Evolutionary conservation across 2,329 filamentous ascomycete species (phyloP), one percentile per base, ranked within the genome.

Genomic region (Calonectria pauciramosa): DNA sequence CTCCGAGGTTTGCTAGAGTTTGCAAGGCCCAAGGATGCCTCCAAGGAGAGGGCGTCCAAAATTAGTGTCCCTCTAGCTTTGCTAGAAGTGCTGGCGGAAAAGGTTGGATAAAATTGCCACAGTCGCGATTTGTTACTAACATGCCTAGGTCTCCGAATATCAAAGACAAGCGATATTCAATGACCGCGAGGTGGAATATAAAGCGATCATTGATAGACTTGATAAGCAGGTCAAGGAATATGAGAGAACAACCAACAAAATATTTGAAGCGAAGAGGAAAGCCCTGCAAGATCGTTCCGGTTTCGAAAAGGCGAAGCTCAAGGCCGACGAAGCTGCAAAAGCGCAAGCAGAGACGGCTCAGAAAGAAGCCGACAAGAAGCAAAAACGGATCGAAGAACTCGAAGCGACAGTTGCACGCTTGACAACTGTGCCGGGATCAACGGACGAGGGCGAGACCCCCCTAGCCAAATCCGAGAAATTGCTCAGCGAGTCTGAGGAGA

Each of bases 281-380:
- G 89, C 91, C 3, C 81, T 91, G 7, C 83, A 88, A 71, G 90
- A 92, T 28, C 88, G 90, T 41, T 85, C 84, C 41, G 79, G 78
- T 7, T 89, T 89, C 51, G 87, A 91, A 77, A 84, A 82, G 26
- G 85, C 91, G 38, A 86, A 86, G 65, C 82, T 86, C 49, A 86
- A 88, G 54, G 82, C 86, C 0, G 84, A 84, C 1, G 77, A 80
- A 6, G 67, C 82, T 2, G 77, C 84, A 20, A 76, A 84, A 54
- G 77, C 82, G 2, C 80, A 80, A 5, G 76, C 69, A 54, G 80
- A 83, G 11, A 52, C 74, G 10, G 79, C 80, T 0, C 75, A 81
- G 51, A 83, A 82, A 47, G 83, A 87, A 60, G 81, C 85, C 1
- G 85, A 87, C 47, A 84, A 84, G 51, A 82, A 84, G 23, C 82